A percentile compares a stretch with the other conserved stretches of the same genome.
Evolutionary conservation across 176 grass and related monocot genomes (phyloP).

Genomic region (Zoysia japonica): DNA sequence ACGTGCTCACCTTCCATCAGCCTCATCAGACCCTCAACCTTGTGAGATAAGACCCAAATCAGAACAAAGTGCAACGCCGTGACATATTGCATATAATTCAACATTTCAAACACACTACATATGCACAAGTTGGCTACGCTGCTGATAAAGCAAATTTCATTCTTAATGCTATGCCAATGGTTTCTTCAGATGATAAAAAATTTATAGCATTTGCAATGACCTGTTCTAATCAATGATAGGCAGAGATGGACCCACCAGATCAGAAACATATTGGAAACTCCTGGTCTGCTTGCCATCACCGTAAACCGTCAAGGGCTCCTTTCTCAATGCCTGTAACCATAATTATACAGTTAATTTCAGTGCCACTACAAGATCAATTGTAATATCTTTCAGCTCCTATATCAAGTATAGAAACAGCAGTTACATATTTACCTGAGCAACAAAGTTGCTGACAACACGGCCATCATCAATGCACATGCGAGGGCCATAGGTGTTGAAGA

Average conservation of each 20-base stretch:
- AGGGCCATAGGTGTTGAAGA: conserved; percentile 91
- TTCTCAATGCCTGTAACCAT: conserved; percentile 66
- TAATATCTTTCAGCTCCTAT: neutral
- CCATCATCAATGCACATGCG: conserved; percentile 98
- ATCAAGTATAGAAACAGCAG: neutral
- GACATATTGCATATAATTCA: neutral
- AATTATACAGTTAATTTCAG: conserved; percentile 21
- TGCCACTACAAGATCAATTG: neutral
- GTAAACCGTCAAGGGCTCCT: conserved; percentile 86
- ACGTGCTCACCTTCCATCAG: conserved; percentile 91
- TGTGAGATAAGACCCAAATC: conserved; percentile 33
- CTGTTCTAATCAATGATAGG: neutral
- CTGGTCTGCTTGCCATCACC: conserved; percentile 97
- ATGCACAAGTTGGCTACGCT: neutral
- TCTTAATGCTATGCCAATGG: neutral
- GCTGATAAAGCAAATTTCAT: neutral
- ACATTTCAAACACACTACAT: neutral
- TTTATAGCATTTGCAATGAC: neutral
- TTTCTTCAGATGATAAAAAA: neutral
- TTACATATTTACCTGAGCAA: conserved; percentile 65
- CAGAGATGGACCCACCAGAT: conserved; percentile 55
- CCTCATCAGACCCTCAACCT: conserved; percentile 93
- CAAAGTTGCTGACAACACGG: conserved; percentile 94
- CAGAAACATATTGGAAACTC: conserved; percentile 96
- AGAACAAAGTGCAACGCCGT: conserved; percentile 24